Evolutionary conservation across 176 grass and related monocot species (phyloP).

Genomic region (Rhynchospora pubera): DNA sequence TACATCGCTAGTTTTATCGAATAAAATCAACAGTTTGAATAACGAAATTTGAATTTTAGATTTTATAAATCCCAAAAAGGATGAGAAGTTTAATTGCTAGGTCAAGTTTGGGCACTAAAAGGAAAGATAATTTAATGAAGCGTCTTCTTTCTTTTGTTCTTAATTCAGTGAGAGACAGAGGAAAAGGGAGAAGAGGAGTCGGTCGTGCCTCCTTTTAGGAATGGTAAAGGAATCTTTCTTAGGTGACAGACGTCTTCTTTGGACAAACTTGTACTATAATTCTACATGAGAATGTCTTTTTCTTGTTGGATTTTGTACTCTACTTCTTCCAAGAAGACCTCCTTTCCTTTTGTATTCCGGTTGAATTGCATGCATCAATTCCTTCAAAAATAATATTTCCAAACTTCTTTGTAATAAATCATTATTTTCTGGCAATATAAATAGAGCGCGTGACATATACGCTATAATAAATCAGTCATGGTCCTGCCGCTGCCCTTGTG

Average conservation of each 20-base stretch:
- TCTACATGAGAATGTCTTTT: constrained; percentile 15
- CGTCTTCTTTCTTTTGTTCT: not conserved
- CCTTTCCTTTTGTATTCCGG: constrained; percentile 33
- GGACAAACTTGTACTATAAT: constrained; percentile 33
- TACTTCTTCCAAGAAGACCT: constrained; percentile 16
- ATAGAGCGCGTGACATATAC: not conserved
- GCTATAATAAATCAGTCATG: not conserved
- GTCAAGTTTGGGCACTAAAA: not conserved
- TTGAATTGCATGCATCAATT: constrained; percentile 8
- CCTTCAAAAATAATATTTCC: not conserved
- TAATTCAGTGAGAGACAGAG: not conserved
- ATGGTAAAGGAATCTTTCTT: constrained; percentile 35
- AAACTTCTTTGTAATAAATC: not conserved
- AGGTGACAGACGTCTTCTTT: constrained; percentile 30
- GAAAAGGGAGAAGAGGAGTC: not conserved
- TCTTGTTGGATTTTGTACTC: constrained; percentile 37
- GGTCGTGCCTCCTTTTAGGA: constrained; percentile 6
- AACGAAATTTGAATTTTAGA: too few species aligned
- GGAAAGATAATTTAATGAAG: not conserved
- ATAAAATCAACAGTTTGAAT: too few species aligned
- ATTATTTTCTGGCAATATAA: not conserved
- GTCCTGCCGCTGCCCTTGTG: not conserved
- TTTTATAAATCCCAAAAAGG: too few species aligned
- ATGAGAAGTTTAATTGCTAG: not conserved
- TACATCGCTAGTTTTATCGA: too few species aligned